Evolutionary conservation across 768 basidiomycete genomes (phyloP).

Genomic region (Boletus barrowsii): DNA sequence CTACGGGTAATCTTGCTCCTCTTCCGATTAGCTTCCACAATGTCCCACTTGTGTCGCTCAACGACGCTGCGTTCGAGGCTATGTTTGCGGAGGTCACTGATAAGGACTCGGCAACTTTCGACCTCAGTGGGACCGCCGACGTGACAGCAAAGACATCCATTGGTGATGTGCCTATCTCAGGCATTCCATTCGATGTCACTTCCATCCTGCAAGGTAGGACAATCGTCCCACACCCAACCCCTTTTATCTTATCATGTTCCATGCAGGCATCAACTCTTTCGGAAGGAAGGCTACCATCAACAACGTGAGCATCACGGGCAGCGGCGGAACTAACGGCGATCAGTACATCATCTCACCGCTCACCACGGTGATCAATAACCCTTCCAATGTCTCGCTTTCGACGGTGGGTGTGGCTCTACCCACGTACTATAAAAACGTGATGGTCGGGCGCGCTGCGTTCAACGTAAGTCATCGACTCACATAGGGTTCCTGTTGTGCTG

Average conservation of each 20-base stretch:
- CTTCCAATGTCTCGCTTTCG: slow-evolving; percentile 62
- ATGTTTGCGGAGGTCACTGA: slow-evolving; percentile 63
- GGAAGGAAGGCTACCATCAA: slow-evolving; percentile 48
- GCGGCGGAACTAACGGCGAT: slow-evolving; percentile 59
- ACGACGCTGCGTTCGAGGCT: slow-evolving; percentile 49
- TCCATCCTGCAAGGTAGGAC: slow-evolving; percentile 51
- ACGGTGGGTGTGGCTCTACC: slow-evolving; percentile 58
- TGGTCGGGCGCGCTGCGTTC: slow-evolving; percentile 59
- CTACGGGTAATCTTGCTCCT: slow-evolving; percentile 65
- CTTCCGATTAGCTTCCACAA: slow-evolving; percentile 57
- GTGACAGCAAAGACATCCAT: slow-evolving; percentile 60
- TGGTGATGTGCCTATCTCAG: slow-evolving; percentile 62
- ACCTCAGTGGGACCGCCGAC: slow-evolving; percentile 54
- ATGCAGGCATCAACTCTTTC: slow-evolving; percentile 57
- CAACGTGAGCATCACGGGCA: slow-evolving; percentile 60
- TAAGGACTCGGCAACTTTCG: slow-evolving; percentile 40
- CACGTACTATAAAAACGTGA: slow-evolving; percentile 52
- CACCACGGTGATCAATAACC: slow-evolving; percentile 59
- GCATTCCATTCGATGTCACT: slow-evolving; percentile 59
- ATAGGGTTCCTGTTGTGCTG: neutral
- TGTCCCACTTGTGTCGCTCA: slow-evolving; percentile 52
- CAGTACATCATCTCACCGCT: slow-evolving; percentile 58
- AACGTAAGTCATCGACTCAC: slow-evolving; percentile 37
- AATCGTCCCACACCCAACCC: neutral
- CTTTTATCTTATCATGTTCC: neutral